Conservation (phyloP, 1,139 yeast genomes). For the Kurtzmaniella natalensis region DNA sequence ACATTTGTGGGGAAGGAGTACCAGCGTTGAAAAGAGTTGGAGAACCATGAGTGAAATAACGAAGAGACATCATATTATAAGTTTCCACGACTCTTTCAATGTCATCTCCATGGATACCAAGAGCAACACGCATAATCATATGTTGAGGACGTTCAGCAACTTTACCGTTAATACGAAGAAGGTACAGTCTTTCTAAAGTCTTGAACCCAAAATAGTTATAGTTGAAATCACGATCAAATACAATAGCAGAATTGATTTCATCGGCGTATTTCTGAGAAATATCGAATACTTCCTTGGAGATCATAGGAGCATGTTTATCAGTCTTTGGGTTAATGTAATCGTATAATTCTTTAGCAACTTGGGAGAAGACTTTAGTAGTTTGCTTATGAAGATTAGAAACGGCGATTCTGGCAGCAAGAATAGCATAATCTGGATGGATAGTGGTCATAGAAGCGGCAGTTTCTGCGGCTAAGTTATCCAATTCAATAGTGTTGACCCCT, state of each 20-base stretch:
- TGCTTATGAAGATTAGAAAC: slow-evolving; percentile 89
- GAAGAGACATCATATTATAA: slow-evolving; percentile 77
- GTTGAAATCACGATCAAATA: slow-evolving; percentile 77
- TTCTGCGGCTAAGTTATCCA: slow-evolving; percentile 92
- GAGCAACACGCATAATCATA: slow-evolving; percentile 82
- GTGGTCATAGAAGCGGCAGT: slow-evolving; percentile 98
- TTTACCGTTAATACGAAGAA: slow-evolving; percentile 63
- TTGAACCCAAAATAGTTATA: slow-evolving; percentile 85
- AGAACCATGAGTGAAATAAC: slow-evolving; percentile 84
- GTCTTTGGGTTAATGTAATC: slow-evolving; percentile 73
- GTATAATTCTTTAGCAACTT: slow-evolving; percentile 66
- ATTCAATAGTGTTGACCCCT: slow-evolving; percentile 92
- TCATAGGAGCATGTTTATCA: slow-evolving; percentile 70
- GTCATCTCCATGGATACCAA: slow-evolving; percentile 80
- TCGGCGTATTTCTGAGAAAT: slow-evolving; percentile 62
- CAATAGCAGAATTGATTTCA: slow-evolving; percentile 75
- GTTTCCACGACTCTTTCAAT: slow-evolving; percentile 72
- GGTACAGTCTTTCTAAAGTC: slow-evolving; percentile 80
- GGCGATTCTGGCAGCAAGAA: slow-evolving; percentile 91
- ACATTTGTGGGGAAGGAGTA: slow-evolving; percentile 81
- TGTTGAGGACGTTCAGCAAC: slow-evolving; percentile 92
- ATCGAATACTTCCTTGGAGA: slow-evolving; percentile 65
- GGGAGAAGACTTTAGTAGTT: slow-evolving; percentile 84
- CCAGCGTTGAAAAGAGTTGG: slow-evolving; percentile 91
- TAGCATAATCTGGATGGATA: slow-evolving; percentile 93